Base-by-base conservation (phyloP, 2,329 filamentous ascomycete species). In the Ceratocystis huliohia region DNA sequence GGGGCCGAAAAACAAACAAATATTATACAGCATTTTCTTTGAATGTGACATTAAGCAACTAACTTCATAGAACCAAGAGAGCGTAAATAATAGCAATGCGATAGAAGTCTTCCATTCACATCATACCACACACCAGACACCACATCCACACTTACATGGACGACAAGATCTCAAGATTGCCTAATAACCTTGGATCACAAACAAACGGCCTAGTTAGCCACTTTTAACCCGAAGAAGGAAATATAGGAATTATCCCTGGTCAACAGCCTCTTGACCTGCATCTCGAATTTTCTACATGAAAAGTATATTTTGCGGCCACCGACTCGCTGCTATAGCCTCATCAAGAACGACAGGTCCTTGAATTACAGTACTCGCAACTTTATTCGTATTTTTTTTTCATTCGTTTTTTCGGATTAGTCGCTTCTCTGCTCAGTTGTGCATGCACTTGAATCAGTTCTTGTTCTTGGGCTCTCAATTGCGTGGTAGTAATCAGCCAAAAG, bases 201-300 rank as follows among this genome's bases (percentile, higher is more conserved):
- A 30, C 30, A 59, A 59, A 33, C 17, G 56, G 56, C 33, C 28
- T 33, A 33, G 28, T 20, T 59, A 33, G 28, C 56, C 56, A 33
- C 33, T 59, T 48, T 48, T 65, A 67, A 65, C 66, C 66, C 66
- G 50, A 67, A 67, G 62, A 37, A 61, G 45, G 56, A 65, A 62
- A 62, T 30, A 62, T 57, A 56, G 46, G 50, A 65, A 45, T 28
- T 5, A 61, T 59, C 44, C 48, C 37, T 57, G 33, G 46, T 28
- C 30, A 46, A 48, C 62, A 67, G 62, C 66, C 66, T 67, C 66
- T 67, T 65, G 45, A 63, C 45, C 20, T 46, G 30, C 28, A 48
- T 65, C 64, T 57, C 56, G 64, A 65, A 46, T 61, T 61, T 61
- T 53, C 56, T 46, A 61, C 53, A 37, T 59, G 25, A 30, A 59